phyloP scores from a whole-genome alignment of 169 alveolate genomes.

The Cryptosporidium bovis region DNA sequence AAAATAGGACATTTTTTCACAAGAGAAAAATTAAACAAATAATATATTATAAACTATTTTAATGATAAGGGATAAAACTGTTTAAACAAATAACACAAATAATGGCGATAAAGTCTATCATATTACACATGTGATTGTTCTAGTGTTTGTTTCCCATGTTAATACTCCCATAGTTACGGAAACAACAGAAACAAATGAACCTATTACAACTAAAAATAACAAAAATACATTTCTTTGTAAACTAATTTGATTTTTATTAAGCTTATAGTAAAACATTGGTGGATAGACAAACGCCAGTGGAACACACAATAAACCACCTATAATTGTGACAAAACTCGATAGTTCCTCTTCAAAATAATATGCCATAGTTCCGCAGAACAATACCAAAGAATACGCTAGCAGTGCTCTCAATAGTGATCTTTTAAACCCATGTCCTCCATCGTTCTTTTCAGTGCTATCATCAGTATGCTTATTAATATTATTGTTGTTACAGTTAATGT shows the following conservation, averaged over 20 bases:
- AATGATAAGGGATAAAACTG: not conserved
- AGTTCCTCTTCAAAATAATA: conserved; percentile 60
- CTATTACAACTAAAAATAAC: conserved; percentile 16
- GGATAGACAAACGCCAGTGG: conserved; percentile 73
- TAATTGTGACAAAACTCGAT: conserved; percentile 51
- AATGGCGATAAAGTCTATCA: not conserved
- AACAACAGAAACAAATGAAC: conserved; percentile 24
- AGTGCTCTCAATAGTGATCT: conserved; percentile 45
- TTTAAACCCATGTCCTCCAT: not conserved
- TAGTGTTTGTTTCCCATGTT: conserved; percentile 68
- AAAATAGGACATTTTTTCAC: no score
- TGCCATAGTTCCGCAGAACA: conserved; percentile 47
- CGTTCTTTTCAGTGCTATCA: not conserved
- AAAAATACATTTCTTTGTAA: not conserved
- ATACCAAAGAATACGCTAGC: conserved; percentile 32
- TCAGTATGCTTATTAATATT: no score
- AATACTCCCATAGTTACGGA: conserved; percentile 65
- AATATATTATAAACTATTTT: not conserved
- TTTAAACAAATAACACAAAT: not conserved
- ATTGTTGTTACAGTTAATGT: no score
- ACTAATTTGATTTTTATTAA: conserved; percentile 9
- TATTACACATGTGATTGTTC: conserved; percentile 32
- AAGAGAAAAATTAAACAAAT: not conserved
- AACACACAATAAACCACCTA: conserved; percentile 62
- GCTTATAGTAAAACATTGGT: conserved; percentile 33